These are phyloP conservation scores for Diutina pseudorugosa DNA, from an alignment of 1,139 yeast species.

Conservation along the genomic window DNA sequence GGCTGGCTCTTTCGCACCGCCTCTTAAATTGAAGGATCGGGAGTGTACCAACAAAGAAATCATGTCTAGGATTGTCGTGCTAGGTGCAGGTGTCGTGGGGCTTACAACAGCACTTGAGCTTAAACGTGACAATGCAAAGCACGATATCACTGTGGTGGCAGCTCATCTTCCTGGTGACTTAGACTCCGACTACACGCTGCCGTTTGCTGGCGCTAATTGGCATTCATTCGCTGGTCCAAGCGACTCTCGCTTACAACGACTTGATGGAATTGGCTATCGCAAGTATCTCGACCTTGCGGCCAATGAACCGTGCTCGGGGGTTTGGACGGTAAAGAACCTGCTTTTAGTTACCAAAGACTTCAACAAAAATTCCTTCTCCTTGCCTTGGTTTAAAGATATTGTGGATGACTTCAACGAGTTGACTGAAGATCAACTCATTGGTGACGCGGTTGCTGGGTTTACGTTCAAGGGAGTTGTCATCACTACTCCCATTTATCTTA, in stretches of 20 bases:
- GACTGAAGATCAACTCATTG: neutral
- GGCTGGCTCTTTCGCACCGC: neutral
- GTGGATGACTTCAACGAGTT: slow-evolving; percentile 16
- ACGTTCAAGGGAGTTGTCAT: slow-evolving; percentile 37
- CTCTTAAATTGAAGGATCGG: neutral
- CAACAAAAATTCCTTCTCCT: slow-evolving; percentile 10
- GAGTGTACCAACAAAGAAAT: neutral
- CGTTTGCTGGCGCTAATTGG: slow-evolving; percentile 11
- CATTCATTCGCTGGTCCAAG: slow-evolving; percentile 7
- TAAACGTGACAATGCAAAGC: slow-evolving; percentile 4
- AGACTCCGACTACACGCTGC: slow-evolving; percentile 8
- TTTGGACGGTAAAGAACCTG: slow-evolving; percentile 21
- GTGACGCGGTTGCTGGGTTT: slow-evolving; percentile 31
- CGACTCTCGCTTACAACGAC: slow-evolving; percentile 9
- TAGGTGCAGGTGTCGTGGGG: slow-evolving; percentile 5
- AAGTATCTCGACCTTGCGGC: slow-evolving; percentile 26
- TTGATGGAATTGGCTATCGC: slow-evolving; percentile 29
- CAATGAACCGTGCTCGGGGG: slow-evolving; percentile 32
- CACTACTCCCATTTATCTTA: slow-evolving; percentile 36
- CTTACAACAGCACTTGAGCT: slow-evolving; percentile 3
- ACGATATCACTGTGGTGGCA: slow-evolving; percentile 8
- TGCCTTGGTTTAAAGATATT: slow-evolving; percentile 35
- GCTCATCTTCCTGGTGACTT: slow-evolving; percentile 9
- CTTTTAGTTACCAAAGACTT: slow-evolving; percentile 19
- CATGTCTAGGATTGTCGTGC: neutral